These are phyloP conservation scores for Zizania palustris DNA, from an alignment of 202 grass and related monocot genomes.

Conservation along the genomic window DNA sequence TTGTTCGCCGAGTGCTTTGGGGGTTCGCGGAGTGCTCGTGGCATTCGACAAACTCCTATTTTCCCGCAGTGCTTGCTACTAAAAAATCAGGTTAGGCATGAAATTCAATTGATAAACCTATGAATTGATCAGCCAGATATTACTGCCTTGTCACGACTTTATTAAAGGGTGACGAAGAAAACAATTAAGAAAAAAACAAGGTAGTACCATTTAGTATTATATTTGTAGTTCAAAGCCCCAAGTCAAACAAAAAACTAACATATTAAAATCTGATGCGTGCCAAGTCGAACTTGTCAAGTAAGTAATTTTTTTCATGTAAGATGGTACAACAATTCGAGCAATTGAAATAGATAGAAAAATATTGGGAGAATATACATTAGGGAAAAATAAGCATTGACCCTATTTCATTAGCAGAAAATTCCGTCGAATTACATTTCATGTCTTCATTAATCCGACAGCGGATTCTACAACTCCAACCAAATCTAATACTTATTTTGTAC, in stretches of 20 bases:
- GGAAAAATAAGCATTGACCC: slow-evolving; percentile 10
- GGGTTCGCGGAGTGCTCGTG: too few relatives aligned
- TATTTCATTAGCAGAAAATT: neutral
- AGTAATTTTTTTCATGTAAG: neutral
- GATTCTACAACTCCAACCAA: slow-evolving; percentile 10
- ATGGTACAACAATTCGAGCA: neutral
- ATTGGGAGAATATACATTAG: neutral
- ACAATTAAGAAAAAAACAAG: neutral
- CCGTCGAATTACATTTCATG: slow-evolving; percentile 8
- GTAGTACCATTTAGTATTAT: neutral
- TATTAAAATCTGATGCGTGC: neutral
- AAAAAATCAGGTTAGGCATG: too few relatives aligned
- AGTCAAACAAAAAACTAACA: slow-evolving; percentile 32
- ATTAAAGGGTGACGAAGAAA: neutral
- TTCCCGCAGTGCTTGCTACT: too few relatives aligned
- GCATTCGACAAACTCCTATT: too few relatives aligned
- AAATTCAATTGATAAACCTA: too few relatives aligned
- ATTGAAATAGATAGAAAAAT: neutral
- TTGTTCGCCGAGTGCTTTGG: too few relatives aligned
- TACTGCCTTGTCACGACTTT: neutral
- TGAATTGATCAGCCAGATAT: neutral
- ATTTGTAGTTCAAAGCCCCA: neutral
- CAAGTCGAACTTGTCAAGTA: slow-evolving; percentile 3
- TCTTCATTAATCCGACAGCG: slow-evolving; percentile 15
- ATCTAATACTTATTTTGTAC: too few relatives aligned